Conservation (phyloP, 805 yeast species). For the Candida vartiovaarae region DNA sequence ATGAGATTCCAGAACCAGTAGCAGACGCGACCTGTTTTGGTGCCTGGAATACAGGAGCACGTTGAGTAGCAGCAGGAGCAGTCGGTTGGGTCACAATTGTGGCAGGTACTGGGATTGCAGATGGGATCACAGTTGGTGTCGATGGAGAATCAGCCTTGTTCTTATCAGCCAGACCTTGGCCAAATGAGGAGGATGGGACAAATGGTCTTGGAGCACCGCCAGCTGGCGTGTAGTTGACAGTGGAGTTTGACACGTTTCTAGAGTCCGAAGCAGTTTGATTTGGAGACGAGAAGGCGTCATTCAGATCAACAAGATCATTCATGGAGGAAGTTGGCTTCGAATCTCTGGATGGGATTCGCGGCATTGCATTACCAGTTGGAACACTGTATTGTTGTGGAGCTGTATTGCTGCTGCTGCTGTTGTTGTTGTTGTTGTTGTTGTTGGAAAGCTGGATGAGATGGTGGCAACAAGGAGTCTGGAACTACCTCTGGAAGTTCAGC, state of each 20-base stretch:
- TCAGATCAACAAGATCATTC: slow-evolving; percentile 58
- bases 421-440: too few relatives aligned
- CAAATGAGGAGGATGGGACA: slow-evolving; percentile 81
- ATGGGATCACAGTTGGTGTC: background rate
- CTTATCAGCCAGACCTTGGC: slow-evolving; percentile 54
- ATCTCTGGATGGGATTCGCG: slow-evolving; percentile 31
- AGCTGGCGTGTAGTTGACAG: slow-evolving; percentile 25
- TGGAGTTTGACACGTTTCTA: slow-evolving; percentile 20
- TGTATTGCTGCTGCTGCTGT: background rate
- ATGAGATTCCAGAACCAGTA: slow-evolving; percentile 1
- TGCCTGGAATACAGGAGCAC: background rate
- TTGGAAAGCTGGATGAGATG: slow-evolving; percentile 14
- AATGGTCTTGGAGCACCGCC: slow-evolving; percentile 37
- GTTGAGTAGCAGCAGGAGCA: background rate
- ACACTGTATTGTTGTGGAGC: too few relatives aligned
- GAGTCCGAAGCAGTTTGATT: slow-evolving; percentile 23
- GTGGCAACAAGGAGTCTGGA: slow-evolving; percentile 52
- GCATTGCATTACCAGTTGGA: slow-evolving; percentile 3
- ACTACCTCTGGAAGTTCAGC: slow-evolving; percentile 68
- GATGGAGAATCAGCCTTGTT: slow-evolving; percentile 11
- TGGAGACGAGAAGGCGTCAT: slow-evolving; percentile 44
- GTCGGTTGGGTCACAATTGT: background rate
- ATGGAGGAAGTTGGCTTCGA: slow-evolving; percentile 45
- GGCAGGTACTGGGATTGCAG: background rate
- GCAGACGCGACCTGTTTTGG: slow-evolving; percentile 3